Evolutionary conservation across 73 alveolate genomes (phyloP).

Genomic region (Blepharisma japonicum): DNA sequence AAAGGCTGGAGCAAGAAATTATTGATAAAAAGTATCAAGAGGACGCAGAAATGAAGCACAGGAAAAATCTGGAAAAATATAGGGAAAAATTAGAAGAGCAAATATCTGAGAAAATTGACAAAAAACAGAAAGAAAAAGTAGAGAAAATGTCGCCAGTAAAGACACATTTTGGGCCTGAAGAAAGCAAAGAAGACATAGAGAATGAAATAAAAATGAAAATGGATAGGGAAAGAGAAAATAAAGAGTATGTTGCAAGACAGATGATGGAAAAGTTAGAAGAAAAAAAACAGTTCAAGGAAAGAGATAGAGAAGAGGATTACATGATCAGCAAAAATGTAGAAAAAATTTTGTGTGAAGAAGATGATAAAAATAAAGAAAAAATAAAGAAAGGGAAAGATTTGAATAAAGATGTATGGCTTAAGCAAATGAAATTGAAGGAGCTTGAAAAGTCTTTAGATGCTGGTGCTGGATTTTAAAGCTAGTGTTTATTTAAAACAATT

Average conservation of each 20-base stretch:
- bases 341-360: background rate
- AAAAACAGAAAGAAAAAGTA: background rate
- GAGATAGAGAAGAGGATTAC: slow-evolving; percentile 3
- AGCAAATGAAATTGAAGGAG: slow-evolving; percentile 4
- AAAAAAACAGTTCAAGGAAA: background rate
- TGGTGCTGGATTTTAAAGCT: too few species aligned
- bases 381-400: background rate
- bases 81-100: background rate
- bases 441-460: background rate
- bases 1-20: background rate
- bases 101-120: background rate
- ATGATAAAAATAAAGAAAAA: background rate
- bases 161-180: background rate
- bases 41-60: slow-evolving; percentile 9
- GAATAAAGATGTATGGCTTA: slow-evolving; percentile 14
- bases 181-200: background rate
- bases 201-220: background rate
- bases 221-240: background rate
- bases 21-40: background rate
- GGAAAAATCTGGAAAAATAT: background rate
- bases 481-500: too few species aligned
- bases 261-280: background rate
- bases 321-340: background rate
- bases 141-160: background rate
- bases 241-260: background rate